These are phyloP conservation scores for Radiomyces spectabilis DNA, from an alignment of 192 early-diverging fungal species.

Conservation along the genomic window DNA sequence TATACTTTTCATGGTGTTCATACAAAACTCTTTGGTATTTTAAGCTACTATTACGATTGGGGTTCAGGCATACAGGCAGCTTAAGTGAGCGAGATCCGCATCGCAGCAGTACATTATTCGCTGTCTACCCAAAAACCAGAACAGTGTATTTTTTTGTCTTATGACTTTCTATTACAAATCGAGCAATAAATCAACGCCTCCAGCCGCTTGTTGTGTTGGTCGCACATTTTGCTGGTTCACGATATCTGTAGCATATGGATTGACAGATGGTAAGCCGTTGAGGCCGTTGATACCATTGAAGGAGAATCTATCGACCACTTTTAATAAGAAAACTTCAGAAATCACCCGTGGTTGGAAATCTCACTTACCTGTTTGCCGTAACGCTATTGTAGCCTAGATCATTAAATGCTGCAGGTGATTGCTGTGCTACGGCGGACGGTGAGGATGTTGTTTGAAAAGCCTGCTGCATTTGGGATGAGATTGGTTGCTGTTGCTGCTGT, in stretches of 20 bases:
- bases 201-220: slow-evolving; percentile 7
- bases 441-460: background rate
- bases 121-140: background rate
- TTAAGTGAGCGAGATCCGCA: background rate
- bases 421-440: background rate
- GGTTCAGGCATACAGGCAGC: background rate
- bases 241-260: slow-evolving; percentile 31
- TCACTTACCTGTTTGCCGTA: slow-evolving; percentile 10
- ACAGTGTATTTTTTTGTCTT: too few species aligned
- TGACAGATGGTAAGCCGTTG: slow-evolving; percentile 17
- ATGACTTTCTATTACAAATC: too few species aligned
- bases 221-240: background rate
- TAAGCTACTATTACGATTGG: background rate
- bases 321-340: background rate
- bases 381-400: background rate
- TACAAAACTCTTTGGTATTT: background rate
- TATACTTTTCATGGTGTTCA: too few species aligned
- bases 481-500: background rate
- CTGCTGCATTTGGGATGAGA: too few species aligned
- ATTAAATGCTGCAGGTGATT: background rate
- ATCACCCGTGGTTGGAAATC: background rate
- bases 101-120: background rate
- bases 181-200: slow-evolving; percentile 11
- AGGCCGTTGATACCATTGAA: slow-evolving; percentile 17
- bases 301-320: slow-evolving; percentile 17